Base-by-base conservation (phyloP, 129 eudicot genomes). In the Deinandra increscens region DNA sequence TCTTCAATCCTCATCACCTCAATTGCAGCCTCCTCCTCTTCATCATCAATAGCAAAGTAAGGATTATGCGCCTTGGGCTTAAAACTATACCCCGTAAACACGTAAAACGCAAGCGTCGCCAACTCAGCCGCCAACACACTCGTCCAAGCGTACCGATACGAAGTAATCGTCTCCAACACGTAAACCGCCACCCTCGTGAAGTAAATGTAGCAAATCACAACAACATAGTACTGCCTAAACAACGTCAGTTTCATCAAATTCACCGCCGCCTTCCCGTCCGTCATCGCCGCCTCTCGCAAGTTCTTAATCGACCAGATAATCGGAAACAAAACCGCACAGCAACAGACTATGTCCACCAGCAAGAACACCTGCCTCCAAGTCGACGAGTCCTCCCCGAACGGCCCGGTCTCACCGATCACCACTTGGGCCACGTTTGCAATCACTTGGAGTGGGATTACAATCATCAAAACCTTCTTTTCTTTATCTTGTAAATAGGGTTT, bases 301-400 rank as follows among this genome's bases (percentile, higher is more conserved):
- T 84, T 84, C 76, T 81, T 80, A 46, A 80, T 84, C 0, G 88
- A 84, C 88, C 88, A 84, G 20, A 80, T 75, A 43, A 84, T 80
- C n/a, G 88, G 85, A 23, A 84, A 84, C 70, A 84, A 64, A 42
- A 84, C 85, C n/a, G 88, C 88, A 64, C 88, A 83, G 44, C 88
- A 83, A 26, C 88, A 80, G 14, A 83, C 38, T 12, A 83, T 77
- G 23, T 84, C 85, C 3, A 84, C 88, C 18, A 84, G 75, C 73
- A 84, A 70, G 43, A 80, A 84, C 55, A 84, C 79, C 8, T 77
- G 79, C 61, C 80, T 84, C 88, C 88, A 84, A 1, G 74, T 84
- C n/a, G 74, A 44, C 0, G 66, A 80, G 66, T 78, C 79, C 34
- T 81, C 64, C n/a, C 85, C 88, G 55, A 68, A 80, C 1, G 88